These are phyloP conservation scores for Juglanconis juglandina DNA, from an alignment of 2,329 filamentous ascomycete species.

Conservation along the genomic window DNA sequence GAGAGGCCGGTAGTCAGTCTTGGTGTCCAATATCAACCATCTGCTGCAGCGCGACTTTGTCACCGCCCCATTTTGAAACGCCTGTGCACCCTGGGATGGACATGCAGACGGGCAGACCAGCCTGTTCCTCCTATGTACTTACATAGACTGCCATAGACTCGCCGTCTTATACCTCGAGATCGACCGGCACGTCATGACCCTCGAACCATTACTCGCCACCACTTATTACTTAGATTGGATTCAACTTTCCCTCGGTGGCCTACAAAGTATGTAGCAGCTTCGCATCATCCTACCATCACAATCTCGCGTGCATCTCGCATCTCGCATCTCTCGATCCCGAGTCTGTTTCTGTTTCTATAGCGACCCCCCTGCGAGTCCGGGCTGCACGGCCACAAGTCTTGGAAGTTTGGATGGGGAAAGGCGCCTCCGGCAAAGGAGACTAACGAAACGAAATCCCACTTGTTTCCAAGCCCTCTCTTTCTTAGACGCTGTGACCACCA, in stretches of 20 bases:
- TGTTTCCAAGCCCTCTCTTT: neutral
- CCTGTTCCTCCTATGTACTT: neutral
- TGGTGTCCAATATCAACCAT: neutral
- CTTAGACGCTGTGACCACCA: neutral
- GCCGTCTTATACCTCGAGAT: too few relatives aligned
- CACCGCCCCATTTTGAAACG: neutral
- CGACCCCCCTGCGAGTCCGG: neutral
- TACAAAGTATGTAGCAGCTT: too few relatives aligned
- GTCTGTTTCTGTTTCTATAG: neutral
- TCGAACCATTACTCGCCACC: neutral
- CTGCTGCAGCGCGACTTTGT: neutral
- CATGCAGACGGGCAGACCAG: neutral
- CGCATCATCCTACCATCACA: too few relatives aligned
- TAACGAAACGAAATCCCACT: constrained; percentile 2
- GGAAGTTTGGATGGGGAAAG: neutral
- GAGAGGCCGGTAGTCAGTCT: too few relatives aligned
- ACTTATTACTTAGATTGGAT: neutral
- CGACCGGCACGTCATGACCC: neutral
- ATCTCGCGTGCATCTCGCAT: neutral
- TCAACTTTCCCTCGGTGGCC: neutral
- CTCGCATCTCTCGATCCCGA: neutral
- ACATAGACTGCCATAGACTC: too few relatives aligned
- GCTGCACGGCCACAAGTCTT: neutral
- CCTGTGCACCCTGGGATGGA: neutral
- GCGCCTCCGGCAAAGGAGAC: neutral